Evolutionary conservation across 352 stramenopile species (phyloP), one percentile per base, ranked within the genome.

Genomic region (Phytopythium boreale): DNA sequence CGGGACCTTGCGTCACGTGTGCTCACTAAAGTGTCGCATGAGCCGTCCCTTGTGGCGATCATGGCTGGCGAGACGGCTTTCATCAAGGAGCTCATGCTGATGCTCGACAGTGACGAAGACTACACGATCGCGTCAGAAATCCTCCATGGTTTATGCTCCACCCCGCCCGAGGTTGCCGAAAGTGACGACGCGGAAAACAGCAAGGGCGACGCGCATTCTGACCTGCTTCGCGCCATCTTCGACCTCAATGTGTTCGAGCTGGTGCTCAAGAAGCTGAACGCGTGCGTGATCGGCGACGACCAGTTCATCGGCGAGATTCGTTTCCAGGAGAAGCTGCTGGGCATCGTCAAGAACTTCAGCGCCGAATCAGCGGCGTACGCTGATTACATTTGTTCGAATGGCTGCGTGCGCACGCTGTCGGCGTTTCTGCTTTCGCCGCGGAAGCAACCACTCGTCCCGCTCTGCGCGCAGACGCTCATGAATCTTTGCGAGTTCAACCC

Each of bases 261-360:
- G 31, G 80, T 89, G 22, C 69, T 89, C 19, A 77, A 82, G 41
- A 90, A 92, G 52, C 63, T 93, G 31, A 90, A 92, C 39, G 76
- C 66, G 3, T 93, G 84, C 19, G 76, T 93, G 5, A 56, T 89
- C 26, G 76, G 82, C 2, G 73, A 79, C 26, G 81, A 86, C 29
- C 81, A 92, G 57, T 87, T 93, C 34, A 74, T 84, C 29, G 84
- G 84, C 31, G 84, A 93, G 50, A 87, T 93, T 52, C 88, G 83
- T 17, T 93, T 89, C 56, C 84, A 93, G 69, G 83, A 80, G 59
- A 89, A 86, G 59, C 51, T 94, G 27, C 67, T 94, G 34, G 77
- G 80, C 26, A 92, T 94, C 61, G 77, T 77, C 24, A 93, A 89
- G 71, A 89, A 74, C 63, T 93, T 87, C 60, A 92, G 81, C 24